A percentile compares a stretch with the other conserved stretches of the same genome.
Evolutionary conservation across 2,329 filamentous ascomycete species (phyloP).

Genomic region (Fusarium scirpi): DNA sequence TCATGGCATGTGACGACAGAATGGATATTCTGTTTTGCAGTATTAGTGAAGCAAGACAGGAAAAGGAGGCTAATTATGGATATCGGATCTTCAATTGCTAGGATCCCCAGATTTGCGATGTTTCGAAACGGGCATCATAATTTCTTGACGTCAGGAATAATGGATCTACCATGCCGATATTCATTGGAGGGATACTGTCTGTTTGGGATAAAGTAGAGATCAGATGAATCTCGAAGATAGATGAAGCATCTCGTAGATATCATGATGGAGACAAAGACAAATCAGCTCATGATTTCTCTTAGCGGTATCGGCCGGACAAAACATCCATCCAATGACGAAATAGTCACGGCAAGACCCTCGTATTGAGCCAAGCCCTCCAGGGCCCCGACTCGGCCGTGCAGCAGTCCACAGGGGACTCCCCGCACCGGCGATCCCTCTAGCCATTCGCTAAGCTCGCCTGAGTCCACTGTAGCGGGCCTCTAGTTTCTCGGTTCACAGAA

Average conservation of each 20-base stretch:
- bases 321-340: slow-evolving; percentile 33
- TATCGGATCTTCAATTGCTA: slow-evolving; percentile 17
- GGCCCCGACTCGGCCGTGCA: slow-evolving; percentile 30
- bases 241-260: neutral
- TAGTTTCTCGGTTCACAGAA: slow-evolving; percentile 24
- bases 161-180: slow-evolving; percentile 29
- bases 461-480: slow-evolving; percentile 13
- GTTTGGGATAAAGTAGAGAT: neutral
- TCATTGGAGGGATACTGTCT: slow-evolving; percentile 12
- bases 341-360: slow-evolving; percentile 33
- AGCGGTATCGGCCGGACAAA: slow-evolving; percentile 23
- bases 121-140: slow-evolving; percentile 41
- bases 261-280: neutral
- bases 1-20: slow-evolving; percentile 33
- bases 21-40: slow-evolving; percentile 6
- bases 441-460: slow-evolving; percentile 28
- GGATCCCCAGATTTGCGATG: slow-evolving; percentile 23
- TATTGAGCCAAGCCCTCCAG: slow-evolving; percentile 23
- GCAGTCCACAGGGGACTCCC: slow-evolving; percentile 38
- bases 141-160: slow-evolving; percentile 32
- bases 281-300: slow-evolving; percentile 3
- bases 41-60: neutral
- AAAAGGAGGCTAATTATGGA: slow-evolving; percentile 19
- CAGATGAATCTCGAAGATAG: neutral
- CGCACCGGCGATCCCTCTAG: slow-evolving; percentile 38